Base-by-base conservation (phyloP, 179 eudicot genomes). In the Actinidia arguta region DNA sequence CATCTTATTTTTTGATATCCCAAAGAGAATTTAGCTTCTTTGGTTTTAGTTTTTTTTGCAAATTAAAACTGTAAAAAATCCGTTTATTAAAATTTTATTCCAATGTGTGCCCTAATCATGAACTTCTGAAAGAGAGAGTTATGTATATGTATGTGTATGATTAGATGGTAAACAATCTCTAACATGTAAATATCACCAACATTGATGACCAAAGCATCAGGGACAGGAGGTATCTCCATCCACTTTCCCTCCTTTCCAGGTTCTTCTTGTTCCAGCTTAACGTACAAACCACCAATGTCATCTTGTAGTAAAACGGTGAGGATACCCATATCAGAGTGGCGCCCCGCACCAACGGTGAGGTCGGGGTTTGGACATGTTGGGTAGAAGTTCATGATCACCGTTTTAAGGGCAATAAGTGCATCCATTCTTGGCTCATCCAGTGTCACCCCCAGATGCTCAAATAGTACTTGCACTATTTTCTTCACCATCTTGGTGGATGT, bases 281-380 rank as follows among this genome's bases (percentile, higher is more conserved):
- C 89, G 47, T 82, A 82, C 36, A 87, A 75, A 56, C 89, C 89
- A 44, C 89, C 85, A 17, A 87, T 87, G 6, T 83, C 89, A 54
- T 87, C 89, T 79, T 87, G 89, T 39, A 87, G 72, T 18, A 87
- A 39, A 8, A 84, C 78, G 0, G 89, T 87, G 22, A 84, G 64
- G 20, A 75, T 78, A 36, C 87, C 85, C 63, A 87, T 54, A n/a
- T 87, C 89, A 1, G 89, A 87, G 77, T 87, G 89, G 12, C 87
- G 85, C 6, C 88, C 88, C 22, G 83, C 88, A 3, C 88, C 88
- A 0, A 86, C 73, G 2, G 88, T 86, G 22, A 84, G 81, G 8
- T 87, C 89, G 18, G 89, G 87, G 25, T 84, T 83, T 1, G 87
- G 89, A 22, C 89, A 87, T 44, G 81, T 20, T 8, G 89, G 89